Evolutionary conservation across 2,329 filamentous ascomycete genomes (phyloP), one percentile per base, ranked within the genome.

Genomic region (Diaporthe ilicicola): DNA sequence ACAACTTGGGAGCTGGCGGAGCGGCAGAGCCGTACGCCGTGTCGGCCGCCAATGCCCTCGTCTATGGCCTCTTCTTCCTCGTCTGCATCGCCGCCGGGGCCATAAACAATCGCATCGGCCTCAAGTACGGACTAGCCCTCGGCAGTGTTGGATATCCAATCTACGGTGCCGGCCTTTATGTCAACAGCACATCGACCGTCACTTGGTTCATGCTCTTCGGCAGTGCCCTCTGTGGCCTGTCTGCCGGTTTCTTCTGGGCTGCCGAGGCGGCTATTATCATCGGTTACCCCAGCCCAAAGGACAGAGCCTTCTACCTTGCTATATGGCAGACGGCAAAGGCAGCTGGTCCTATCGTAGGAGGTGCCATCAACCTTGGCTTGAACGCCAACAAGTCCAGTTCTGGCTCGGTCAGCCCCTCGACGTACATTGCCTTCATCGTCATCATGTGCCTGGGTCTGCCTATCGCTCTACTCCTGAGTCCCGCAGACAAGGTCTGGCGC

Each of bases 181-280:
- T 80, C 62, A 86, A 86, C 74, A 86, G 86, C 75, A 79, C 83
- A 4, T 86, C 80, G 73, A 86, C 86, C 7, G 87, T 85, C 61
- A 83, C 81, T 17, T 88, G 85, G 86, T 82, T 87, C 37, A 84
- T 87, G 1, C 79, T 86, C 0, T 76, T 87, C 6, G 85, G 85
- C 22, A 82, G 85, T 4, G 84, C 82, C 1, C 78, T 81, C 4
- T 87, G 85, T 75, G 85, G 85, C 37, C 75, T 86, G 29, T 84
- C 82, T 1, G 85, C 85, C 0, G 85, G 84, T 1, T 77, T 87
- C 1, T 87, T 87, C 77, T 87, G 85, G 85, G 83, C 84, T 0
- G 81, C 81, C 10, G 85, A 87, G 75, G 85, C 84, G 15, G 84
- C 85, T 0, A 81, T 87, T 5, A 84, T 84, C 0, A 77, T 86